Base-by-base conservation (phyloP, 1,139 yeast species). In the Debaryomyces robertsiae region DNA sequence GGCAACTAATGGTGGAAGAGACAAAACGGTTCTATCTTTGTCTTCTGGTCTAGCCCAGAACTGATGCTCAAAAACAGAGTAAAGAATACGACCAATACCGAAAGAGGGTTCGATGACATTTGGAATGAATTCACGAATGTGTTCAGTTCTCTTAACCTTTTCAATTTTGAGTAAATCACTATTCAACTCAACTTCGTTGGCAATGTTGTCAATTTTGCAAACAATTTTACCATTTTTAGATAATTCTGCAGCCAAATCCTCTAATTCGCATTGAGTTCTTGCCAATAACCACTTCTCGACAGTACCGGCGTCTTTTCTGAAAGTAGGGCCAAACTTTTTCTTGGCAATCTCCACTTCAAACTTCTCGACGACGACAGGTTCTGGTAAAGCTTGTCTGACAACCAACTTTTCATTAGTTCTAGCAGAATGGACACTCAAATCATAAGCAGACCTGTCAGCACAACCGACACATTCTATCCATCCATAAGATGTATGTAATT, bases 391-490 rank as follows among this genome's bases (percentile, higher is more conserved):
- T 72, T 94, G 87, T 76, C 98, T 87, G 37, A 93, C 98, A 45
- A 90, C 91, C 58, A 94, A 76, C 68, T 89, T 90, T 69, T 89
- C 96, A 67, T 90, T 90, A 46, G 98, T 94, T 68, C 89, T 85
- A 44, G 95, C 94, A 38, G 98, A 71, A 63, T 94, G 99, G 44
- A 94, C 98, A 40, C 93, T 79, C 67, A 94, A 81, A 70, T 94
- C 99, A 63, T 90, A 94, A 33, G 99, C 99, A 38, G 96, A 88
- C 74, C 99, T 84, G 69, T 94, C 99, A 48, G 99, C 99, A 75
- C 98, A 93, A 54, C 99, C 99, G 60, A 93, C 98, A 82, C 98
- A 93, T 73, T 94, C 99, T 57, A 94, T 86, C 99, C 99, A 94
- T 54, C 99, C 98, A 61, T 88, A 94, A 28, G 96, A 87, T 31